These are phyloP conservation scores for Gremmenia infestans DNA, from an alignment of 2,329 filamentous ascomycete species.

Conservation along the genomic window DNA sequence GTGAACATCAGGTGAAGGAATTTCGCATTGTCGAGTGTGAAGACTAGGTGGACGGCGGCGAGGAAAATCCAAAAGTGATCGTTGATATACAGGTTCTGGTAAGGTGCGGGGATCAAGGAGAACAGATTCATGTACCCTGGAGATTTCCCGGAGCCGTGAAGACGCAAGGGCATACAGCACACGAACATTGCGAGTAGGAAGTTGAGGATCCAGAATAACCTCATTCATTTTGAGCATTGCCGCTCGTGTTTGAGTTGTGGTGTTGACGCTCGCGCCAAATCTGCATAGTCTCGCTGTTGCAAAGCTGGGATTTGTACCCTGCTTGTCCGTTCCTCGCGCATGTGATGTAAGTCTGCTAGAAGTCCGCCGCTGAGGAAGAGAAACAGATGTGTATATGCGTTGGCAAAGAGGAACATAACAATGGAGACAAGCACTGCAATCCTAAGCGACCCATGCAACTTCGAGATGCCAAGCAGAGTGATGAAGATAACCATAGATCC, in stretches of 20 bases:
- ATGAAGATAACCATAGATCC: slow-evolving; percentile 17
- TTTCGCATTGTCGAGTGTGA: slow-evolving; percentile 19
- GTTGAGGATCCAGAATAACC: slow-evolving; percentile 7
- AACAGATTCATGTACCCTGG: slow-evolving; percentile 8
- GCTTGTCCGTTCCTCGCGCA: slow-evolving; percentile 3
- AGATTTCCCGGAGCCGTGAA: not conserved
- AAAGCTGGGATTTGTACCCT: not conserved
- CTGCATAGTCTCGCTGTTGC: not conserved
- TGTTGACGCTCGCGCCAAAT: not conserved
- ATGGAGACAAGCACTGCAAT: slow-evolving; percentile 5
- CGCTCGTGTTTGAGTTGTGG: not conserved
- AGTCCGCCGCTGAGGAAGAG: slow-evolving; percentile 18
- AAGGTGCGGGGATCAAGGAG: slow-evolving; percentile 2
- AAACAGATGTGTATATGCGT: slow-evolving; percentile 11
- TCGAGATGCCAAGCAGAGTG: slow-evolving; percentile 11
- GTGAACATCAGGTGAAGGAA: slow-evolving; percentile 55
- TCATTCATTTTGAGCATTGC: not conserved
- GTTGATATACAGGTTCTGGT: not conserved
- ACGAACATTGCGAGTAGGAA: slow-evolving; percentile 8
- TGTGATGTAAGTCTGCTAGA: slow-evolving; percentile 13
- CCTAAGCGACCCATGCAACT: slow-evolving; percentile 1
- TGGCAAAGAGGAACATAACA: slow-evolving; percentile 6
- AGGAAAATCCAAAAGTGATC: slow-evolving; percentile 15
- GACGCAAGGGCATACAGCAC: slow-evolving; percentile 6
- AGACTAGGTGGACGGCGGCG: slow-evolving; percentile 11